These are phyloP conservation scores for Candida jianshihensis DNA, from an alignment of 805 yeast genomes.

Conservation along the genomic window DNA sequence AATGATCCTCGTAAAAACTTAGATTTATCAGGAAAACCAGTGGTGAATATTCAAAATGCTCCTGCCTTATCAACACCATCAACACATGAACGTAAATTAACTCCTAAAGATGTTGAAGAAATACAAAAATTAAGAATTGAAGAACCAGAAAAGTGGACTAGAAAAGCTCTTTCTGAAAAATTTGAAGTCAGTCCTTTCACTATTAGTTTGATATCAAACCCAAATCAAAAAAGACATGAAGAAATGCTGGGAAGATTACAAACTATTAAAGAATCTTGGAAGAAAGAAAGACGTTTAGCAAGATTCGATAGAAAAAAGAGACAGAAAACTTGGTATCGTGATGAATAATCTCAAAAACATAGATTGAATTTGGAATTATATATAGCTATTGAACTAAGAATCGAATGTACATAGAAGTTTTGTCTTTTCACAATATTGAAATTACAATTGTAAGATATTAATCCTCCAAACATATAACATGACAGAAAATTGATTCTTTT, in stretches of 20 bases:
- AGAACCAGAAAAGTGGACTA: conserved; percentile 60
- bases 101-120: conserved; percentile 49
- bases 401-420: too few relatives aligned
- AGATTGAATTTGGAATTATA: too few relatives aligned
- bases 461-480: too few relatives aligned
- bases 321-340: conserved; percentile 54
- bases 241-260: conserved; percentile 43
- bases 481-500: neutral
- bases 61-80: conserved; percentile 33
- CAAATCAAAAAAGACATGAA: conserved; percentile 29
- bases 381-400: too few relatives aligned
- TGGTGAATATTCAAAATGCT: conserved; percentile 22
- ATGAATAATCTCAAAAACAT: conserved; percentile 14
- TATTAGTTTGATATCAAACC: conserved; percentile 48
- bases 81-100: conserved; percentile 45
- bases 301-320: conserved; percentile 54
- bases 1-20: conserved; percentile 49
- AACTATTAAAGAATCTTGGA: conserved; percentile 42
- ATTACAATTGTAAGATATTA: too few relatives aligned
- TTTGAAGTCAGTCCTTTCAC: conserved; percentile 46
- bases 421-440: too few relatives aligned
- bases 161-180: conserved; percentile 52
- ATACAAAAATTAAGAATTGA: conserved; percentile 46
- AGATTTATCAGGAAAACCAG: conserved; percentile 21
- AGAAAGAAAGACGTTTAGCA: conserved; percentile 38